These are phyloP conservation scores for Boechera stricta DNA, from an alignment of 345 rosid species.

Conservation along the genomic window DNA sequence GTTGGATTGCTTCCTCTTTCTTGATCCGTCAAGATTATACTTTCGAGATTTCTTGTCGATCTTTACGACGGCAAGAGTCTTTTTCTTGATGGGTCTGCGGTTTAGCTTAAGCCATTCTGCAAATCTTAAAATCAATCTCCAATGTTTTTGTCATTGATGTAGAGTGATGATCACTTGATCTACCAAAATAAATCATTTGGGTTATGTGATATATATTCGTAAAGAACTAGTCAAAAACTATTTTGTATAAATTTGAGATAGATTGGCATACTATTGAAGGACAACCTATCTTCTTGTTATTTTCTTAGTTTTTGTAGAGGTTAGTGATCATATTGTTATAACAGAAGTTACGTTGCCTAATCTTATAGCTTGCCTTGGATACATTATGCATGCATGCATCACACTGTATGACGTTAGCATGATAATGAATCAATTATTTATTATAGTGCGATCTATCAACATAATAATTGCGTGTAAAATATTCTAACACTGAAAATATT, in stretches of 20 bases:
- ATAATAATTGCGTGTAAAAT: not conserved
- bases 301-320: not conserved
- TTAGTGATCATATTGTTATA: not conserved
- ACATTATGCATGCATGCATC: slow-evolving; percentile 21
- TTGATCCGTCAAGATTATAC: slow-evolving; percentile 40
- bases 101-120: slow-evolving; percentile 60
- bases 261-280: not conserved
- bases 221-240: not conserved
- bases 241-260: not conserved
- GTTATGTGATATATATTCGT: not conserved
- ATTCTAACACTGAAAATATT: not conserved
- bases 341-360: slow-evolving; percentile 3
- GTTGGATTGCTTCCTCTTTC: slow-evolving; percentile 40
- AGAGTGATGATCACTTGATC: not conserved
- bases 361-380: slow-evolving; percentile 8
- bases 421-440: not conserved
- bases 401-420: not conserved
- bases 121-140: slow-evolving; percentile 59
- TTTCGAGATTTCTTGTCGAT: slow-evolving; percentile 29
- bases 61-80: slow-evolving; percentile 45
- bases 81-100: slow-evolving; percentile 49
- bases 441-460: slow-evolving; percentile 2
- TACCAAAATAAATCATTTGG: slow-evolving; percentile 14
- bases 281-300: not conserved
- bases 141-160: slow-evolving; percentile 41